Base-by-base conservation (phyloP, 2,329 filamentous ascomycete genomes). In the Beauveria sp. region DNA sequence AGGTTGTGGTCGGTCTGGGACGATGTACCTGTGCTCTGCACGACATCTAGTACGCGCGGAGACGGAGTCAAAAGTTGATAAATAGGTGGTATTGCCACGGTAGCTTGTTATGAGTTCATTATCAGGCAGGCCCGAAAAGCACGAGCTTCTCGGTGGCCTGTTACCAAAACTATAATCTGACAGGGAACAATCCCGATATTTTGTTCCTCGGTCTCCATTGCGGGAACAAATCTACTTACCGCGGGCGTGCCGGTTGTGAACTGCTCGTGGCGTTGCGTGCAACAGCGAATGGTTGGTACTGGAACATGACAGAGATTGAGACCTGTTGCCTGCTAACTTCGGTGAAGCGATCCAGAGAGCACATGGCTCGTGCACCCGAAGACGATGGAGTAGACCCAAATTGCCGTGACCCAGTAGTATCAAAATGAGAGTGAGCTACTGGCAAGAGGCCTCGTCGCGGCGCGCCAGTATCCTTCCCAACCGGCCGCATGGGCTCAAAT, bases 401-500 rank as follows among this genome's bases (percentile, higher is more conserved):
- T 59, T 59, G 46, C 34, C 20, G 47, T 47, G 30, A 51, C 46
- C 46, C 46, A 41, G 30, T 40, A 14, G 30, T 40, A 14, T 12
- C 47, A 44, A 28, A 59, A 44, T 43, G 52, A 30, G 24, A 50
- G 22, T 44, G 37, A 59, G 24, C 30, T 22, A 52, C 40, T 56
- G 20, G 16, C 41, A 56, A n/a, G 6, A 9, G 28, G 14, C 26
- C 16, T 26, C 12, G 30, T 22, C 16, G 51, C 24, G 10, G 28
- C 34, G 50, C 55, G 28, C 44, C 14, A 20, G 34, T 30, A 58
- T 52, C 43, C 51, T 41, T 48, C 43, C 55, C 51, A 37, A 30
- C 41, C 52, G 34, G 51, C 26, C 47, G 41, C 51, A 55, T 55
- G 51, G 52, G 59, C 59, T 61, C 44, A 61, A 61, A 61, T 61